Evolutionary conservation across 148 eudicot genomes (phyloP).

Genomic region (Nepenthes gracilis): DNA sequence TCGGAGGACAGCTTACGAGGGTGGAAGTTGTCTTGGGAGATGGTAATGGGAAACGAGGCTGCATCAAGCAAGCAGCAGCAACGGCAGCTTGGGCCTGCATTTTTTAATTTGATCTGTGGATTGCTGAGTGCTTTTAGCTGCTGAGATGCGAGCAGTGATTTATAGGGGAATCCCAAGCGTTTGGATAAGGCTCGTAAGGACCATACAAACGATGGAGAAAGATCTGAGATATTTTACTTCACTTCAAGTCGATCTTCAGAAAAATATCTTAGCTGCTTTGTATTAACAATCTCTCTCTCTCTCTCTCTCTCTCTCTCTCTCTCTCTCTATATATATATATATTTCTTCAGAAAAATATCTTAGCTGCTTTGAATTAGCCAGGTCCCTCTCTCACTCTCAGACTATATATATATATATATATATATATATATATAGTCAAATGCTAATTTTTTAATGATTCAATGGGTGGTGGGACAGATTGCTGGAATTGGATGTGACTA

Average conservation of each 20-base stretch:
- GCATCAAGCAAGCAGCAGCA: constrained; percentile 20
- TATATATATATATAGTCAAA: too few species aligned
- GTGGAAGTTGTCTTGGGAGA: not conserved
- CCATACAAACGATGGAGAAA: not conserved
- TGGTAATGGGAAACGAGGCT: constrained; percentile 12
- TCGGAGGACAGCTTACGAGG: not conserved
- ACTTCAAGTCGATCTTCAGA: not conserved
- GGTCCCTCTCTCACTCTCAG: too few species aligned
- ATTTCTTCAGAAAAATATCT: not conserved
- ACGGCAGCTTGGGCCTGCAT: constrained; percentile 29
- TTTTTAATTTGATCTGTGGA: constrained; percentile 7
- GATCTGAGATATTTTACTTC: not conserved
- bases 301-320: too few species aligned
- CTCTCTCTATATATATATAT: not conserved
- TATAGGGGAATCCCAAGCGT: not conserved
- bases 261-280: not conserved
- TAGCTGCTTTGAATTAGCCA: not conserved
- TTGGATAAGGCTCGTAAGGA: not conserved
- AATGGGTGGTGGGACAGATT: too few species aligned
- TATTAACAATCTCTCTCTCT: not conserved
- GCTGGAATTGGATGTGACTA: too few species aligned
- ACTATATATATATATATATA: too few species aligned
- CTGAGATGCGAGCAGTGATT: not conserved
- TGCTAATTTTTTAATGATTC: too few species aligned
- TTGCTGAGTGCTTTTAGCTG: not conserved